A percentile compares a stretch with the other conserved stretches of the same genome.
These are phyloP conservation scores for Articulospora tetracladia DNA, from an alignment of 495 filamentous ascomycete genomes.

Conservation along the genomic window DNA sequence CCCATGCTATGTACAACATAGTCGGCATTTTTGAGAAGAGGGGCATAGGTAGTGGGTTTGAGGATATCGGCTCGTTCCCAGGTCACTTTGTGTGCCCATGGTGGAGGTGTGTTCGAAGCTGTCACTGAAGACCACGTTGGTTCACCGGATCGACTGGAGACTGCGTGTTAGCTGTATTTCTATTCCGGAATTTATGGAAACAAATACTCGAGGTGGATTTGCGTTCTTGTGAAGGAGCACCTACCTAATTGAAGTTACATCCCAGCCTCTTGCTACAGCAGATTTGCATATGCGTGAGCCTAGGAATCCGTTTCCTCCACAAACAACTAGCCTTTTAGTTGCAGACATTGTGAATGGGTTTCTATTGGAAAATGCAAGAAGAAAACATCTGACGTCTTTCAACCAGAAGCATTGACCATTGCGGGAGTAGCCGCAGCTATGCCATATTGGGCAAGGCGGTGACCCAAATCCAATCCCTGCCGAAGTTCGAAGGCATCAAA, in stretches of 20 bases:
- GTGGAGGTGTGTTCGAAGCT: slow-evolving; percentile 65
- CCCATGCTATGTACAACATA: slow-evolving; percentile 92
- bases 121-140: slow-evolving; percentile 79
- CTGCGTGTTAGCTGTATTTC: not conserved
- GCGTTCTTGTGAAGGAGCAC: not conserved
- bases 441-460: not conserved
- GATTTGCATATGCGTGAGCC: slow-evolving; percentile 90
- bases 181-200: not conserved
- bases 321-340: slow-evolving; percentile 76
- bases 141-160: slow-evolving; percentile 74
- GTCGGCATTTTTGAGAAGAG: slow-evolving; percentile 66
- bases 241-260: slow-evolving; percentile 87
- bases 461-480: not conserved
- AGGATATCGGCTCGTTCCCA: slow-evolving; percentile 90
- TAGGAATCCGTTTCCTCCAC: slow-evolving; percentile 93
- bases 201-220: no score
- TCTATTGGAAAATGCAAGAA: not conserved
- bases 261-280: slow-evolving; percentile 77
- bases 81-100: slow-evolving; percentile 75
- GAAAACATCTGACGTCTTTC: slow-evolving; percentile 10
- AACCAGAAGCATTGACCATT: slow-evolving; percentile 10
- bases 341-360: slow-evolving; percentile 34
- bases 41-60: slow-evolving; percentile 69
- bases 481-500: not conserved
- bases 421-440: slow-evolving; percentile 11